Conservation (phyloP, 73 alveolate species). For the Vitrella brassicaformis region DNA sequence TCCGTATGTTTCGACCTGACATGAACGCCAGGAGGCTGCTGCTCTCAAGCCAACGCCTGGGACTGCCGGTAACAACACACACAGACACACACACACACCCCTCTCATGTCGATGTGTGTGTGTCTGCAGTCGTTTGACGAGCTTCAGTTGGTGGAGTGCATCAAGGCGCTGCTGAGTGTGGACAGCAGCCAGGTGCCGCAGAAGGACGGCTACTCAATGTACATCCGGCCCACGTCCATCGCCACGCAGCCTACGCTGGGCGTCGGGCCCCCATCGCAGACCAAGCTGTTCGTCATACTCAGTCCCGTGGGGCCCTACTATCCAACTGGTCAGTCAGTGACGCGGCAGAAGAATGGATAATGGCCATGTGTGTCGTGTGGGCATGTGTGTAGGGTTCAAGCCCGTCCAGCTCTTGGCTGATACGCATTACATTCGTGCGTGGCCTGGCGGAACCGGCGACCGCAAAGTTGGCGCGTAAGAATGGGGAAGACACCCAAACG, state of each 20-base stretch:
- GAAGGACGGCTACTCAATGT: conserved; percentile 53
- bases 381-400: conserved; percentile 26
- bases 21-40: conserved; percentile 42
- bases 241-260: conserved; percentile 62
- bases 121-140: too few relatives aligned
- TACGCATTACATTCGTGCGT: conserved; percentile 39
- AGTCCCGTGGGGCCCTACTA: conserved; percentile 79
- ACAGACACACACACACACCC: too few relatives aligned
- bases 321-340: too few relatives aligned
- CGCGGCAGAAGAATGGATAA: too few relatives aligned
- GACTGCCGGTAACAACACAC: conserved; percentile 42
- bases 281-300: conserved; percentile 51
- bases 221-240: conserved; percentile 73
- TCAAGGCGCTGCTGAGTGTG: conserved; percentile 42
- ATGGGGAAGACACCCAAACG: too few relatives aligned
- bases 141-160: conserved; percentile 48
- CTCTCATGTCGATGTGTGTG: too few relatives aligned
- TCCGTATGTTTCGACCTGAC: conserved; percentile 44
- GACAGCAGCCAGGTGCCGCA: conserved; percentile 72
- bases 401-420: not conserved
- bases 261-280: conserved; percentile 49
- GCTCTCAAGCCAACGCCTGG: conserved; percentile 25
- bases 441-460: conserved; percentile 69
- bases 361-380: conserved; percentile 49
- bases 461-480: conserved; percentile 51